These are phyloP conservation scores for Ceratocystis alfenasii DNA, from an alignment of 2,329 filamentous ascomycete species.

Conservation along the genomic window DNA sequence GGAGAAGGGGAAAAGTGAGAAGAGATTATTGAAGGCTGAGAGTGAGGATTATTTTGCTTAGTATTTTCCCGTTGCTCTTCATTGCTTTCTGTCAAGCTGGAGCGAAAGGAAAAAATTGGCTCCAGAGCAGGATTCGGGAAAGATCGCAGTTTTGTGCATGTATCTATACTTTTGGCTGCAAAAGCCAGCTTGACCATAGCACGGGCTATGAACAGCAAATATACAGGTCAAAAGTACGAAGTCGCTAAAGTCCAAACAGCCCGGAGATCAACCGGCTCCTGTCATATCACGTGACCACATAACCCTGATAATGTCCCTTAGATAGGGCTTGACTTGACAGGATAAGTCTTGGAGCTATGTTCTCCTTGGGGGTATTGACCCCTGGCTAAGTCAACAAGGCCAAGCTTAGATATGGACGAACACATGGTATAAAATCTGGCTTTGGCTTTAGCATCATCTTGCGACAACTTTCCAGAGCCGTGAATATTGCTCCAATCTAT, in stretches of 20 bases:
- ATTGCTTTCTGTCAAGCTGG: slow-evolving; percentile 31
- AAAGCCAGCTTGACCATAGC: neutral
- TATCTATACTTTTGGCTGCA: slow-evolving; percentile 19
- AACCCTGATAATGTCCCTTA: slow-evolving; percentile 10
- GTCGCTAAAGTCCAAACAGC: neutral
- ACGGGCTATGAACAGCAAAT: too few relatives aligned
- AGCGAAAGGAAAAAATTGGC: slow-evolving; percentile 33
- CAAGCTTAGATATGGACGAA: slow-evolving; percentile 7
- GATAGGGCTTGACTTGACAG: neutral
- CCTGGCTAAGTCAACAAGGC: slow-evolving; percentile 1
- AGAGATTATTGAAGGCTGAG: slow-evolving; percentile 6
- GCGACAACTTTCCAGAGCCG: neutral
- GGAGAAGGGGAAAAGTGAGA: neutral
- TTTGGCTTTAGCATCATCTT: neutral
- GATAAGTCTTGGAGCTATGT: neutral
- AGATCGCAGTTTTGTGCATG: slow-evolving; percentile 36
- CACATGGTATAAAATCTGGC: neutral
- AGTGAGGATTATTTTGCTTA: slow-evolving; percentile 16
- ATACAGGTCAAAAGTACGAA: slow-evolving; percentile 11
- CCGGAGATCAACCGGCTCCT: slow-evolving; percentile 16
- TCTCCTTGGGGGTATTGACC: neutral
- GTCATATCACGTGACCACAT: neutral
- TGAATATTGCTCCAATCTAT: neutral
- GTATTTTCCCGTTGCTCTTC: slow-evolving; percentile 11
- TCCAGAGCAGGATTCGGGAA: slow-evolving; percentile 34